These are phyloP conservation scores for Hirschioporus abietinus DNA, from an alignment of 768 basidiomycete species.

Conservation along the genomic window DNA sequence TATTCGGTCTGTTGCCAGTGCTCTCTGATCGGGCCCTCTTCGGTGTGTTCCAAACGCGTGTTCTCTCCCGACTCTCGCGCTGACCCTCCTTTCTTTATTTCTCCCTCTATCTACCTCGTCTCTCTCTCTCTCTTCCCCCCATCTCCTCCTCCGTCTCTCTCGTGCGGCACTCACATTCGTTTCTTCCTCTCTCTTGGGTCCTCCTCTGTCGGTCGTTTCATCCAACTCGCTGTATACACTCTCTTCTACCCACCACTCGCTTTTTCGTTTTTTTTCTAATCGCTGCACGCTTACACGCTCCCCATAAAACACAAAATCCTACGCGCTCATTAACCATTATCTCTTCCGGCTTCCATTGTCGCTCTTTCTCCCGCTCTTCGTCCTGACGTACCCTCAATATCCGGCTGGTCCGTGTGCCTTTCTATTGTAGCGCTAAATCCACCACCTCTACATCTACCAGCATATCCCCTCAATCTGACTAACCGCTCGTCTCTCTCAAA, in stretches of 20 bases:
- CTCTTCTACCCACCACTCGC: neutral
- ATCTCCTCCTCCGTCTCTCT: neutral
- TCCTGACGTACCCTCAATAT: neutral
- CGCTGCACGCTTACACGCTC: neutral
- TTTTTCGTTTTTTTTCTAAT: neutral
- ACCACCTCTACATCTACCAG: neutral
- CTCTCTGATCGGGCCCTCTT: neutral
- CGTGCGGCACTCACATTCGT: no score
- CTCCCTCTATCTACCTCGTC: neutral
- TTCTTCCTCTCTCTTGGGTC: neutral
- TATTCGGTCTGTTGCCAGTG: neutral
- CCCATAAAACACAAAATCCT: no score
- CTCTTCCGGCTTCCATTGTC: no score
- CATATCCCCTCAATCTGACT: neutral
- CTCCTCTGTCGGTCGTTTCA: neutral
- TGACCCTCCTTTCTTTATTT: neutral
- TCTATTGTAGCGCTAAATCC: neutral
- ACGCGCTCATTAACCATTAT: no score
- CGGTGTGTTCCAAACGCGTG: neutral
- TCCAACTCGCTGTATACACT: neutral
- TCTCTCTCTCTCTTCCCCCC: slow-evolving; percentile 1
- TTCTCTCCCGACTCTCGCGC: neutral
- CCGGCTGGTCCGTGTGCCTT: slow-evolving; percentile 3
- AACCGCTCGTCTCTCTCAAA: no score
- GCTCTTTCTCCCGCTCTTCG: neutral